Evolutionary conservation across 2,329 filamentous ascomycete genomes (phyloP).

Genomic region (Fusarium zealandicum): DNA sequence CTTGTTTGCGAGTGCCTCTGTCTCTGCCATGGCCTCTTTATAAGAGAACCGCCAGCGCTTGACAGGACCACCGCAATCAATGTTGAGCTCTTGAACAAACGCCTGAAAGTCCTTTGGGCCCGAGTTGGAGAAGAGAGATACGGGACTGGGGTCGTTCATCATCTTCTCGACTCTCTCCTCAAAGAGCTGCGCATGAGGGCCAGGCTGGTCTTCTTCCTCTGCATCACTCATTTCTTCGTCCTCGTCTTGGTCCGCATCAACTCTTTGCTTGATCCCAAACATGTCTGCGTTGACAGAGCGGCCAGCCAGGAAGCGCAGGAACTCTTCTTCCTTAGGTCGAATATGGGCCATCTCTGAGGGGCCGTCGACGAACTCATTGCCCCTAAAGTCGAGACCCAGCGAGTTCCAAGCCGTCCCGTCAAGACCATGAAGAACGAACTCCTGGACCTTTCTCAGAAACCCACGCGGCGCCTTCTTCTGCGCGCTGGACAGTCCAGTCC

Average conservation of each 20-base stretch:
- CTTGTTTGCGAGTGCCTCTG: constrained; percentile 3
- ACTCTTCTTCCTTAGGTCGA: constrained; percentile 35
- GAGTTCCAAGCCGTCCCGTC: neutral
- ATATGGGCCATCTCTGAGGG: constrained; percentile 13
- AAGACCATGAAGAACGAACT: constrained; percentile 19
- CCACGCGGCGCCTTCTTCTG: constrained; percentile 22
- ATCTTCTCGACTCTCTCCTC: constrained; percentile 33
- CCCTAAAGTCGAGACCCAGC: constrained; percentile 15
- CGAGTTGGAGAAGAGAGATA: constrained; percentile 25
- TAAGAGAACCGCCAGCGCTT: constrained; percentile 35
- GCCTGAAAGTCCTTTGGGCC: constrained; percentile 21
- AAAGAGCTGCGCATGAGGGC: constrained; percentile 25
- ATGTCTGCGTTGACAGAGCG: constrained; percentile 18
- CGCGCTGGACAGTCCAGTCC: constrained; percentile 11
- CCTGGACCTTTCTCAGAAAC: constrained; percentile 24
- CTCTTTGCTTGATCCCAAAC: constrained; percentile 17
- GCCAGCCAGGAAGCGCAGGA: constrained; percentile 34
- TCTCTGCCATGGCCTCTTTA: constrained; percentile 26
- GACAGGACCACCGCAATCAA: constrained; percentile 25
- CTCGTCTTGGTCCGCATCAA: neutral
- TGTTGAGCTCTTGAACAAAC: constrained; percentile 40
- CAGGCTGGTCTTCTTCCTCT: neutral
- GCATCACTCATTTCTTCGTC: neutral
- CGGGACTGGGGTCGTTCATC: constrained; percentile 28
- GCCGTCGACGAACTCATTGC: constrained; percentile 8